These are phyloP conservation scores for Aegle marmelos DNA, from an alignment of 345 rosid species.

Conservation along the genomic window DNA sequence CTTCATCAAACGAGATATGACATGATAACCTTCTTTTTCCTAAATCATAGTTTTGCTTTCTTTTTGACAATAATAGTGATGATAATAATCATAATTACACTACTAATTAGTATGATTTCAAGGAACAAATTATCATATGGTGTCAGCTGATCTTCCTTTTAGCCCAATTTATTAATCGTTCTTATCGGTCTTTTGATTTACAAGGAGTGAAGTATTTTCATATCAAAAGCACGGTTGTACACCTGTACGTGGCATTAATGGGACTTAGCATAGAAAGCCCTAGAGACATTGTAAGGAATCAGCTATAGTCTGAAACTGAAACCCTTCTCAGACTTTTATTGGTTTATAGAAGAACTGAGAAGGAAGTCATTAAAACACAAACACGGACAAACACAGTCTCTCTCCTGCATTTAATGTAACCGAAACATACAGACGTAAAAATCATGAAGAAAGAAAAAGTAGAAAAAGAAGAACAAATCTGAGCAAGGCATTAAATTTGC, in stretches of 20 bases:
- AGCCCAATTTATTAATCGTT: neutral
- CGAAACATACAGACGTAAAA: constrained; percentile 34
- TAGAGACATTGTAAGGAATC: constrained; percentile 29
- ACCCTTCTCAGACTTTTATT: constrained; percentile 22
- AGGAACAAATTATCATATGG: constrained; percentile 14
- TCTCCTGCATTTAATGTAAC: constrained; percentile 39
- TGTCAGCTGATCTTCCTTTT: constrained; percentile 1
- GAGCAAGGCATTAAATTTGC: constrained; percentile 26
- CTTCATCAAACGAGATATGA: constrained; percentile 19
- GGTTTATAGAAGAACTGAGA: constrained; percentile 6
- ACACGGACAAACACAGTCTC: constrained; percentile 17
- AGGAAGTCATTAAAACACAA: constrained; percentile 9
- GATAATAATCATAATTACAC: constrained; percentile 32
- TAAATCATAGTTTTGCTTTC: constrained; percentile 17
- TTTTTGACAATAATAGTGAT: constrained; percentile 30
- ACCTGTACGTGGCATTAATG: constrained; percentile 33
- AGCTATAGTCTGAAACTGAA: constrained; percentile 22
- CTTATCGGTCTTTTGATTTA: constrained; percentile 13
- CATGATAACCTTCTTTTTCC: constrained; percentile 34
- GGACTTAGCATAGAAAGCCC: constrained; percentile 40
- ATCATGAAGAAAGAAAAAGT: constrained; percentile 20
- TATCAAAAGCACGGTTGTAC: neutral
- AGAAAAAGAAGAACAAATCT: constrained; percentile 2
- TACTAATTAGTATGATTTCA: constrained; percentile 19
- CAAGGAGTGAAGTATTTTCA: constrained; percentile 1